Evolutionary conservation across 148 eudicot genomes (phyloP).

Genomic region (Chenopodium suecicum): DNA sequence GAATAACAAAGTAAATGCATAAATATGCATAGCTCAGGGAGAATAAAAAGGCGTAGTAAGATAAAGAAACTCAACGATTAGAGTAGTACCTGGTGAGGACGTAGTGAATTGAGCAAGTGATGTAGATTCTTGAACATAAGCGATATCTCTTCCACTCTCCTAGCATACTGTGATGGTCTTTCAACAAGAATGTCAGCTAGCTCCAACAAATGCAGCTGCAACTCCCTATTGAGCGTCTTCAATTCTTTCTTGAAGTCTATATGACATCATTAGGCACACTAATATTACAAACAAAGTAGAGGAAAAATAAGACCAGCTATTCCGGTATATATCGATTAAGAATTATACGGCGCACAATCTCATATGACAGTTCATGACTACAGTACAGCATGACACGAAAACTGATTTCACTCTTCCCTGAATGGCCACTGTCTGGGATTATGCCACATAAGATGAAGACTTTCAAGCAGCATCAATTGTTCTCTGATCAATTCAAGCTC

Average conservation of each 20-base stretch:
- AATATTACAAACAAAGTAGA: not conserved
- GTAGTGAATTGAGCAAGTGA: constrained; percentile 84
- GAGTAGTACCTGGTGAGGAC: constrained; percentile 82
- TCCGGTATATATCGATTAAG: not conserved
- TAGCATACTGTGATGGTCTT: constrained; percentile 90
- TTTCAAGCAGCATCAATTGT: not conserved
- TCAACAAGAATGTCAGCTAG: constrained; percentile 92
- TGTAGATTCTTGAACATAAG: constrained; percentile 85
- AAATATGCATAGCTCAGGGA: not conserved
- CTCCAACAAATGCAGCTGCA: constrained; percentile 89
- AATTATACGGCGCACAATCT: not conserved
- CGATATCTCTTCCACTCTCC: constrained; percentile 93
- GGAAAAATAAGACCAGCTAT: not conserved
- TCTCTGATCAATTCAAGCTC: not conserved
- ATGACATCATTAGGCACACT: constrained; percentile 4
- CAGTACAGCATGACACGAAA: not conserved
- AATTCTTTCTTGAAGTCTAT: constrained; percentile 86
- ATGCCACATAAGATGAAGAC: not conserved
- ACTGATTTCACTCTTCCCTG: not conserved
- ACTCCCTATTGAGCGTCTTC: constrained; percentile 77
- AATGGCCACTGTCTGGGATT: too few species aligned
- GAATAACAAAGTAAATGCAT: constrained; percentile 1
- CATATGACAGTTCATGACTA: not conserved
- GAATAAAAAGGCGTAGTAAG: not conserved
- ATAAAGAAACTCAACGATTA: not conserved